Conservation (phyloP, 2,329 filamentous ascomycete genomes). For the Colletotrichum lupini region DNA sequence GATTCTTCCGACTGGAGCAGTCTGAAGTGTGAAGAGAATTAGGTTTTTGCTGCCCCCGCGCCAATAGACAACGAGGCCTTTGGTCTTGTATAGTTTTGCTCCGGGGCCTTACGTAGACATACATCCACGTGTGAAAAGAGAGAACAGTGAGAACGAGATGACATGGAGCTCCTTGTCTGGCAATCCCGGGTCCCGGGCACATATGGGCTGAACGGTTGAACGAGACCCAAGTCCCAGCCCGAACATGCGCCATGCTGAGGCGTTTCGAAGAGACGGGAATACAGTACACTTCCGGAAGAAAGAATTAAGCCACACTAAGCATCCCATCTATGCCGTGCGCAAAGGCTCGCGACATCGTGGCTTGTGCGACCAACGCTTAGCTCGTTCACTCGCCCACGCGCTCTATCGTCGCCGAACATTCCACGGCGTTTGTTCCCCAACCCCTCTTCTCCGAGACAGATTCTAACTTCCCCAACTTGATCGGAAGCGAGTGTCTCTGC, state of each 20-base stretch:
- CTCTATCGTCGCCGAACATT: not conserved
- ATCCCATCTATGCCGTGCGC: not conserved
- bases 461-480: not conserved
- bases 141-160: not conserved
- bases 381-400: not conserved
- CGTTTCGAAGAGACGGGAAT: not conserved
- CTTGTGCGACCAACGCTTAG: not conserved
- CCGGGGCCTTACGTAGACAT: not conserved
- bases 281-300: not conserved
- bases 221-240: not conserved
- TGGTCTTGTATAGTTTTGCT: conserved; percentile 2
- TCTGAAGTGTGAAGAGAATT: not conserved
- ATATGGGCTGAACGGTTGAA: not conserved
- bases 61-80: not conserved
- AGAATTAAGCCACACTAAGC: not conserved
- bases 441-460: not conserved
- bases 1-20: not conserved
- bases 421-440: no score
- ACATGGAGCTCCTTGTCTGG: not conserved
- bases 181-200: not conserved
- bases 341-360: not conserved
- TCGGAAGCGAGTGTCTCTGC: not conserved
- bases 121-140: not conserved
- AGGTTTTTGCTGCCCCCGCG: conserved; percentile 15
- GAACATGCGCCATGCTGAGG: not conserved